Conservation (phyloP, 495 filamentous ascomycete genomes). For the Aspergillus mulundensis region DNA sequence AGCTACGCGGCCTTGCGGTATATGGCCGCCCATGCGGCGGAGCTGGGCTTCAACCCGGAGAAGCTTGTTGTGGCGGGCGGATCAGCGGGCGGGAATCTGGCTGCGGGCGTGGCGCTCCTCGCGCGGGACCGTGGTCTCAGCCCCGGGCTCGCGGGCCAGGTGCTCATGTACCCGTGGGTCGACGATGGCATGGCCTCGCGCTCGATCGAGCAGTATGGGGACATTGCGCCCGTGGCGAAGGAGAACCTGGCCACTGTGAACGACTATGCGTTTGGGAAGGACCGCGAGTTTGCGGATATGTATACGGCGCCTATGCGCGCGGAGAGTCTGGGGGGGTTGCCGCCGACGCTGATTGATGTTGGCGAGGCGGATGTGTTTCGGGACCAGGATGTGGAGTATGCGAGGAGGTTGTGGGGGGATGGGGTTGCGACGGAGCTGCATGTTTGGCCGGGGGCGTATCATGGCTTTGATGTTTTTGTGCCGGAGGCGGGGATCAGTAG, state of each 20-base stretch:
- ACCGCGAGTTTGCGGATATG: neutral
- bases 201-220: slow-evolving; percentile 13
- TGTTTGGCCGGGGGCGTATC: slow-evolving; percentile 46
- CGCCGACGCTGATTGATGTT: slow-evolving; percentile 22
- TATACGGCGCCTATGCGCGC: slow-evolving; percentile 10
- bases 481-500: neutral
- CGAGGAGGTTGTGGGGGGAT: slow-evolving; percentile 26
- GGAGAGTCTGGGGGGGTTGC: slow-evolving; percentile 16
- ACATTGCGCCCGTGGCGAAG: slow-evolving; percentile 26
- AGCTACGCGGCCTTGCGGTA: slow-evolving; percentile 41
- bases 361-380: slow-evolving; percentile 31
- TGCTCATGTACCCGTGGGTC: slow-evolving; percentile 48
- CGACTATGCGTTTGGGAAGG: neutral
- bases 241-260: slow-evolving; percentile 14
- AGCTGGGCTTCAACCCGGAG: slow-evolving; percentile 48
- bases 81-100: slow-evolving; percentile 55
- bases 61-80: slow-evolving; percentile 60
- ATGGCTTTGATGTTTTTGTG: slow-evolving; percentile 39
- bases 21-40: slow-evolving; percentile 32
- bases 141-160: slow-evolving; percentile 40
- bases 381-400: slow-evolving; percentile 41
- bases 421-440: slow-evolving; percentile 47
- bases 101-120: slow-evolving; percentile 37
- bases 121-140: slow-evolving; percentile 37
- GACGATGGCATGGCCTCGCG: slow-evolving; percentile 30